Evolutionary conservation across 2,329 filamentous ascomycete species (phyloP).

Genomic region (Massarina eburnea): DNA sequence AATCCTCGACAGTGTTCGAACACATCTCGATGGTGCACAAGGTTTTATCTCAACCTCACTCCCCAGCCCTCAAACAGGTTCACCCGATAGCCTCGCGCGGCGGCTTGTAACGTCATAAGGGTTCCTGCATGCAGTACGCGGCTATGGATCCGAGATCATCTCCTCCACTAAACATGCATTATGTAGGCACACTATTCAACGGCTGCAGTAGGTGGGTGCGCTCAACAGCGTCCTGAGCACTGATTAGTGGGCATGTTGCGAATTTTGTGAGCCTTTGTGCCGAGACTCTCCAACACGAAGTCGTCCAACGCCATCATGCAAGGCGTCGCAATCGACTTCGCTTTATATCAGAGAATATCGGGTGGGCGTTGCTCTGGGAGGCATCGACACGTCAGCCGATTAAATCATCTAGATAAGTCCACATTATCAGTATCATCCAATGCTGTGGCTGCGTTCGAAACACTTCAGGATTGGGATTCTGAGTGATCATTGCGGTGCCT

Average conservation of each 20-base stretch:
- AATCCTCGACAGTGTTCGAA: neutral
- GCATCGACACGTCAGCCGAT: neutral
- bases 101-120: neutral
- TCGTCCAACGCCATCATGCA: neutral
- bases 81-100: neutral
- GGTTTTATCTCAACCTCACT: neutral
- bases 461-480: neutral
- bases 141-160: neutral
- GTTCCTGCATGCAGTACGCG: constrained; percentile 8
- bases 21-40: neutral
- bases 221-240: neutral
- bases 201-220: constrained; percentile 7
- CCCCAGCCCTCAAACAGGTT: neutral
- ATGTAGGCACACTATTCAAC: neutral
- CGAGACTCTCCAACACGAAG: neutral
- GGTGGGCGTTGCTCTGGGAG: neutral
- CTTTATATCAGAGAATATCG: neutral
- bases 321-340: neutral
- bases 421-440: too few species aligned
- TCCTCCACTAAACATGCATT: neutral
- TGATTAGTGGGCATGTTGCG: constrained; percentile 3
- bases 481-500: too few species aligned
- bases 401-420: too few species aligned
- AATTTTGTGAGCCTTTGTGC: neutral
- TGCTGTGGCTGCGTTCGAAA: neutral